Evolutionary conservation across 2,329 filamentous ascomycete species (phyloP), one percentile per base, ranked within the genome.

Genomic region (Mariannaea elegans): DNA sequence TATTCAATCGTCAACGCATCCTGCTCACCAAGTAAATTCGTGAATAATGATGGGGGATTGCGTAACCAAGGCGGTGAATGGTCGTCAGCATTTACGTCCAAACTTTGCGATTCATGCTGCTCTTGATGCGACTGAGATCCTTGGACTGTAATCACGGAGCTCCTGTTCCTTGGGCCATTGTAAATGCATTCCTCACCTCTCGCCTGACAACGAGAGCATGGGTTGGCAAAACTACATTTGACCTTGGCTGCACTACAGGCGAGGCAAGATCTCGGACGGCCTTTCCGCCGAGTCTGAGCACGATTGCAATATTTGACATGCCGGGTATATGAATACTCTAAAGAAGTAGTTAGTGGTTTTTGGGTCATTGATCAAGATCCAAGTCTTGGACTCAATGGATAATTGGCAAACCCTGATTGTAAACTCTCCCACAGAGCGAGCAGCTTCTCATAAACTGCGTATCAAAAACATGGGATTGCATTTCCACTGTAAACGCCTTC

Each of bases 231-330:
- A 12, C 36, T 61, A 23, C 70, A 72, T 19, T 71, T 72, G 3
- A 53, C 44, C 16, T 72, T 72, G 2, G 70, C 61, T 8, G 13
- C 24, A 21, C 56, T 66, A 8, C 70, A 72, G 0, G 61, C 32
- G 3, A 51, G 1, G 14, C 70, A 72, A 3, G 70, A 71, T 16
- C 49, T 71, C 1, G 58, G 69, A 0, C 70, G 62, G 0, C 70
- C 70, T 10, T 71, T 72, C 3, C 70, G 68, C 12, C 39, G 64
- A 0, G 7, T n/a, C 14, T 71, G 66, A 1, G 70, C 70, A 9
- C 65, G 65, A 0, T 57, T 65, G 7, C 70, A 72, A 1, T 72
- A 72, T 8, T 63, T 67, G 4, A 72, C 27, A 34, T 72, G 70
- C 0, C 70, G 70, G 13, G 63, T 71, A 19, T 53, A 72, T 0